phyloP scores from a whole-genome alignment of 345 rosid species.

The Brassica juncea region DNA sequence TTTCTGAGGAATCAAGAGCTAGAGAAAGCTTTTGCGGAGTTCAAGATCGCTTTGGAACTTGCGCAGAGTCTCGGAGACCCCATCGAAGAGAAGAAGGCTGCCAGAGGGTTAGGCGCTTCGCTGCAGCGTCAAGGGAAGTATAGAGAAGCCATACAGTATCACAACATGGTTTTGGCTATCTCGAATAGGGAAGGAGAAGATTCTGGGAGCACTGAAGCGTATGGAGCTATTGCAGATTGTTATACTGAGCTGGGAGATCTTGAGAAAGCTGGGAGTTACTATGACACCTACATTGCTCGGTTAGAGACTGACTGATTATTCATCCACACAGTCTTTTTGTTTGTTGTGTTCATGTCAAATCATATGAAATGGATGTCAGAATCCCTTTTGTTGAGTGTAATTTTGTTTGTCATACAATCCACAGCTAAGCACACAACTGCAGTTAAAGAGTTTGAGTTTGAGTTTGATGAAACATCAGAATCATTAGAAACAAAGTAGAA shows the following conservation, averaged over 20 bases:
- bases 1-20: constrained; percentile 81
- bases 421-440: constrained; percentile 27
- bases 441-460: neutral
- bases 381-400: constrained; percentile 37
- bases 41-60: constrained; percentile 73
- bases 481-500: too few relatives aligned
- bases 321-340: neutral
- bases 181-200: constrained; percentile 71
- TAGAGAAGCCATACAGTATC: constrained; percentile 77
- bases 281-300: constrained; percentile 77
- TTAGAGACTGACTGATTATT: constrained; percentile 67
- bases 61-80: constrained; percentile 72
- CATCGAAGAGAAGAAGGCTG: constrained; percentile 85
- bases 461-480: too few relatives aligned
- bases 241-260: constrained; percentile 93
- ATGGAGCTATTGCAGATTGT: constrained; percentile 94
- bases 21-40: constrained; percentile 71
- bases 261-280: constrained; percentile 81
- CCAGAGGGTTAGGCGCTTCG: constrained; percentile 93
- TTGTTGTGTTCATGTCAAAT: constrained; percentile 21
- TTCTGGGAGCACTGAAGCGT: constrained; percentile 92
- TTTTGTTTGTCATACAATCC: constrained; percentile 20
- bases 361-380: constrained; percentile 28
- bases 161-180: constrained; percentile 72
- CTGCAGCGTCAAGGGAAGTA: constrained; percentile 88